These are phyloP conservation scores for Prunus yedoensis DNA, from an alignment of 331 rosid species.

Conservation along the genomic window DNA sequence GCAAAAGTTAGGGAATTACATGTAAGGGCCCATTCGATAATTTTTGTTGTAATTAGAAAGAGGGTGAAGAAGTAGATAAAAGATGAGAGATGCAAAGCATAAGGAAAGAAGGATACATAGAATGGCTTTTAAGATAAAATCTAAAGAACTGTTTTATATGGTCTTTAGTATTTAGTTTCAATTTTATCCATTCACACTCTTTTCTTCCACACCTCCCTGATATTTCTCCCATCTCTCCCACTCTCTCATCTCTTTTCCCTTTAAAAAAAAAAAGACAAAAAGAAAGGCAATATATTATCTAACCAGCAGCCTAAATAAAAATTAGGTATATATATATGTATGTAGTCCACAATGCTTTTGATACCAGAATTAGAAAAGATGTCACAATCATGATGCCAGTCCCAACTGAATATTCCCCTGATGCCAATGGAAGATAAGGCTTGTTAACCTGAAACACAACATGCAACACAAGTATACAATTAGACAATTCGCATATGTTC, in stretches of 20 bases:
- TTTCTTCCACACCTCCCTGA: background rate
- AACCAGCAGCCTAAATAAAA: background rate
- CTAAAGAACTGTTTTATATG: background rate
- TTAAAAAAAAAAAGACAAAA: background rate
- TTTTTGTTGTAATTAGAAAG: background rate
- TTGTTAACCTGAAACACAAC: conserved; percentile 74
- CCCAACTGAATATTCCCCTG: conserved; percentile 82
- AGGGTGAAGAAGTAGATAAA: background rate
- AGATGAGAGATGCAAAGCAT: background rate
- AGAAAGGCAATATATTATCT: conserved; percentile 6
- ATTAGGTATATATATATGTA: background rate
- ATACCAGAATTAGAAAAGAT: conserved; percentile 70
- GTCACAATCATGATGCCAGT: conserved; percentile 64
- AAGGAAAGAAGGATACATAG: background rate
- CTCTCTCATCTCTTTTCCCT: background rate
- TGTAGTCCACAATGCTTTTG: background rate
- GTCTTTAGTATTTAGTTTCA: background rate
- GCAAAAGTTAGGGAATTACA: background rate
- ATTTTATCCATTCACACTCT: background rate
- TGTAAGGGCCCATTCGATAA: background rate
- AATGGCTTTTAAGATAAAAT: background rate
- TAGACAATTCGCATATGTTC: conserved; percentile 19
- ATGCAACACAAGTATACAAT: conserved; percentile 21
- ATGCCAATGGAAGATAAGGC: conserved; percentile 97
- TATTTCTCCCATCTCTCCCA: background rate